Base-by-base conservation (phyloP, 768 basidiomycete species). In the Tulasnella sp. region DNA sequence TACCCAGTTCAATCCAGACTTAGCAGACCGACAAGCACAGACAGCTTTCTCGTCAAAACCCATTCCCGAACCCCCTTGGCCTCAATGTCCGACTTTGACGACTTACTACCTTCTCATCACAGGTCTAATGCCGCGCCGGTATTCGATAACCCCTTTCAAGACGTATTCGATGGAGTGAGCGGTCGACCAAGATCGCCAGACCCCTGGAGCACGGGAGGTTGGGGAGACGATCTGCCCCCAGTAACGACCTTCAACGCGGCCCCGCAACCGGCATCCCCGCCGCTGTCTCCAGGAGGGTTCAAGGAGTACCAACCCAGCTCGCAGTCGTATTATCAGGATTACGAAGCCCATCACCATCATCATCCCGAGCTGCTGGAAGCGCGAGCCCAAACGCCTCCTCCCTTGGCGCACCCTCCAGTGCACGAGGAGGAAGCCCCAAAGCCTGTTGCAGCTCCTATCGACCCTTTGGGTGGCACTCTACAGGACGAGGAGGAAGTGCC, bases 1-100 rank as follows among this genome's bases (percentile, higher is more conserved):
- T 98, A 95, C 86, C 42, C 42, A 42, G 42, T 42, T 42, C 42
- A 42, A 42, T 42, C 42, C 42, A 42, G 42, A 42, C 42, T 42
- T 42, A 9, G 42, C 10, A 4, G 12, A 12, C 12, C 40, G 40
- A 12, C 42, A 42, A 42, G 42, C 42, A 42, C n/a, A 42, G 42
- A 42, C 42, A 42, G 42, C 42, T 42, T 42, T 42, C 42, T 42
- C 42, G 42, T 10, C 42, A 42, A 4, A 42, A 8, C 10, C 42
- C 9, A n/a, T n/a, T 42, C 42, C 16, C 42, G 42, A 8, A 40
- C 42, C 8, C 16, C 42, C 3, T 14, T 42, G n/a, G n/a, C 42
- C 42, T 42, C 42, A 89, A 81, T 80, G 80, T 39, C 80, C 27
- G 62, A 78, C 48, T 80, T 80, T 68, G 80, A 80, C 68, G 80